Base-by-base conservation (phyloP, 768 basidiomycete genomes). In the Holtermanniella nyarrowii region DNA sequence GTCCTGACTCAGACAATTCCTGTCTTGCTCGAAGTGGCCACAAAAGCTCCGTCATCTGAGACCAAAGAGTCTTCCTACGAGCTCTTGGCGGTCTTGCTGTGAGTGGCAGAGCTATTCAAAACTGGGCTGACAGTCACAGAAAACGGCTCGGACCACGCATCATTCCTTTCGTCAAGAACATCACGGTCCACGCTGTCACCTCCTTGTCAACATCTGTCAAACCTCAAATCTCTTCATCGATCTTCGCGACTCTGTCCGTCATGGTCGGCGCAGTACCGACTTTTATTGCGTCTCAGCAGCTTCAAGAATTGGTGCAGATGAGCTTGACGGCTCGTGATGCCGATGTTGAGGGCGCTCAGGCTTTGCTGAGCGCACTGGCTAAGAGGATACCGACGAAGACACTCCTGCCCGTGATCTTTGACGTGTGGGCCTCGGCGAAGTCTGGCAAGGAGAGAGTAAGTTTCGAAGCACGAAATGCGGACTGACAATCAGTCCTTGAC, bases 61-160 rank as follows among this genome's bases (percentile, higher is more conserved):
- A 55, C 20, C 12, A 26, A 45, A 46, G 58, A 43, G 50, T 39
- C 24, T 41, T 46, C n/a, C 24, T 60, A n/a, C 42, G 70, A 75
- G 2, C 76, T 82, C 1, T 66, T 90, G 25, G 69, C 78, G 3
- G 75, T 80, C 26, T 75, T 89, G 51, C 75, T 80, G 84, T 88
- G 65, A 26, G 79, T 76, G 50, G 43, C 27, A 21, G 42, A 25
- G 2, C 21, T 16, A 16, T 25, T 41, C 16, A 23, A 5, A 5
- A 5, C 26, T 24, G 26, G 26, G 47, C 52, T 55, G 44, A 55
- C 41, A 18, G 42, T 27, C 42, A 14, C 61, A 93, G 88, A 18
- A 68, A 76, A 18, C 81, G 83, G 43, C 78, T 96, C 20, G 88
- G 87, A 0, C 88, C 91, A 11, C 82, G 93, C 0, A 77, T 89